Evolutionary conservation across 2,329 filamentous ascomycete species (phyloP), one percentile per base, ranked within the genome.

Genomic region (Trichoderma oligosporum): DNA sequence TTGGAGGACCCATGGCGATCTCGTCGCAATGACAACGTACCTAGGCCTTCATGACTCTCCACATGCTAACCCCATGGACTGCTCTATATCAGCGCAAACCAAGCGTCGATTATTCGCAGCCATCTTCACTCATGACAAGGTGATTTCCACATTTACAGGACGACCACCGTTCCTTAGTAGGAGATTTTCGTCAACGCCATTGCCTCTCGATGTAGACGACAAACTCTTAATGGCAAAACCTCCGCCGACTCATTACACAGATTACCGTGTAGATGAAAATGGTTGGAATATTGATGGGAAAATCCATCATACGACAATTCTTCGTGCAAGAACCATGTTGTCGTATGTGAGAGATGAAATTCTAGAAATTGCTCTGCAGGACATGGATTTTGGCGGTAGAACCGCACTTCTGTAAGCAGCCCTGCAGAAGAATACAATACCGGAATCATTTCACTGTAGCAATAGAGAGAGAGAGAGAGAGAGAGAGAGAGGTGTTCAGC

Each of bases 201-300:
- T 60, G 11, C 59, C 59, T 12, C 56, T 60, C 4, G 59, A 60
- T 9, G n/a, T 60, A 16, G 44, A 35, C 14, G 59, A 60, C 20
- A 49, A 59, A 9, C 11, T 58, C 2, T 4, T 59, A n/a, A 1
- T 60, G 14, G 41, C 47, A 2, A 14, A 29, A 1, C 16, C 31
- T 4, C 36, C 38, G 6, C 14, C 33, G 1, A 20, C 33, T 6
- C 11, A 36, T 4, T 41, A 12, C 48, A 24, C 7, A 1, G 56
- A 59, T 11, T 47, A 29, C 27, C 38, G 45, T 3, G 48, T 60
- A 12, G 59, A 60, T 25, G 56, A 55, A 7, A 38, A 59, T 8
- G 59, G 59, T 16, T 60, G 59, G 59, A 60, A 58, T n/a, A 60
- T 31, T 1, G 44, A 56, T 39, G 56, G 59, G 3, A 45, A 35